Percentiles rank a stretch among this genome's conserved stretches.
Evolutionary conservation across 768 basidiomycete genomes (phyloP).

Genomic region (Krasilnikovozyma curviuscula): DNA sequence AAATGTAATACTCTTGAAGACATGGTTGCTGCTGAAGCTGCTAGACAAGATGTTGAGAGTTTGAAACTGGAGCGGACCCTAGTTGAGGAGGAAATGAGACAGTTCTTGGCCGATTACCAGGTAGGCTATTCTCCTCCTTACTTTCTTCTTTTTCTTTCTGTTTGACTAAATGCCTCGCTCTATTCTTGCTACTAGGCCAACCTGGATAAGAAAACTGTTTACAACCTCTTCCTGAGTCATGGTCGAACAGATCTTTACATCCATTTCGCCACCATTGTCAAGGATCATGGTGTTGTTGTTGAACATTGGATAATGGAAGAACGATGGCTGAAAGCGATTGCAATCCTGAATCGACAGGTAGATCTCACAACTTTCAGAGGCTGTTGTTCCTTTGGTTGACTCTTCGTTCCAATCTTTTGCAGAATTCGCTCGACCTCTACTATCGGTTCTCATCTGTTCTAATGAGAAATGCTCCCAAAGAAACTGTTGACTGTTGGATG

Average conservation of each 20-base stretch:
- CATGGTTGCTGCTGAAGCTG: constrained; percentile 58
- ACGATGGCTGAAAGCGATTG: constrained; percentile 75
- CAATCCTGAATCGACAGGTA: constrained; percentile 76
- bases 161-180: background rate
- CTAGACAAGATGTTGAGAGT: constrained; percentile 60
- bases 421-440: constrained; percentile 75
- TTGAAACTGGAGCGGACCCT: constrained; percentile 57
- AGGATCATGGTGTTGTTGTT: constrained; percentile 65
- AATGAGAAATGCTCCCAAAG: constrained; percentile 66
- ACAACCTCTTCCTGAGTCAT: constrained; percentile 82
- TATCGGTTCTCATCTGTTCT: constrained; percentile 81
- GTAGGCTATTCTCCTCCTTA: constrained; percentile 34
- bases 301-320: constrained; percentile 86
- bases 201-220: constrained; percentile 64
- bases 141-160: background rate
- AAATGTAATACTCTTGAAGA: constrained; percentile 95
- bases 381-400: background rate
- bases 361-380: constrained; percentile 14
- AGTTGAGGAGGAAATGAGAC: constrained; percentile 76
- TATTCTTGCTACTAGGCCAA: constrained; percentile 40
- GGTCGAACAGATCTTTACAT: constrained; percentile 83
- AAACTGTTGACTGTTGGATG: constrained; percentile 82
- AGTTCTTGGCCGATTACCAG: constrained; percentile 89
- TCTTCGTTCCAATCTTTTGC: background rate
- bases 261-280: constrained; percentile 62